These are phyloP conservation scores for Cordia subcordata DNA, from an alignment of 257 asterid genomes.

Conservation along the genomic window DNA sequence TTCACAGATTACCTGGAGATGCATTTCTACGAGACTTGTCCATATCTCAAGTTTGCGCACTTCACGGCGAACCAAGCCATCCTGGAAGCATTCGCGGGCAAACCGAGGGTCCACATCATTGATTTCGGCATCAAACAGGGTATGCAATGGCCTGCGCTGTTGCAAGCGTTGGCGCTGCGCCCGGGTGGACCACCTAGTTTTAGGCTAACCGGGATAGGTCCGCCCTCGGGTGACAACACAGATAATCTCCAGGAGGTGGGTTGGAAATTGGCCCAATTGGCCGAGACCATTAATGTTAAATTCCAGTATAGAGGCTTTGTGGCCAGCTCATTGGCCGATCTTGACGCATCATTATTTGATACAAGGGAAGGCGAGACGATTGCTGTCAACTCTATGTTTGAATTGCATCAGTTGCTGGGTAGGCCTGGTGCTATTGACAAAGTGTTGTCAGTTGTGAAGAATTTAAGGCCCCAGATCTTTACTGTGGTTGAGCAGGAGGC, in stretches of 20 bases:
- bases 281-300: slow-evolving; percentile 1
- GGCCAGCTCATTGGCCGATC: slow-evolving; percentile 1
- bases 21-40: slow-evolving; percentile 43
- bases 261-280: slow-evolving; percentile 5
- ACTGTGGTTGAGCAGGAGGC: slow-evolving; percentile 14
- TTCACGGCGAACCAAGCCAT: slow-evolving; percentile 49
- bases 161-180: slow-evolving; percentile 46
- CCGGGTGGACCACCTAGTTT: slow-evolving; percentile 30
- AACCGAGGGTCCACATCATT: slow-evolving; percentile 33
- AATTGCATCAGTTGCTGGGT: slow-evolving; percentile 9
- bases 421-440: not conserved
- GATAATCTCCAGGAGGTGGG: not conserved
- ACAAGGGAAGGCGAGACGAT: slow-evolving; percentile 2
- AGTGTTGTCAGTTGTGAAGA: slow-evolving; percentile 1
- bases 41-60: slow-evolving; percentile 38
- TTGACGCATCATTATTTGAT: slow-evolving; percentile 3
- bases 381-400: slow-evolving; percentile 16
- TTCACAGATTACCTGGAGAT: slow-evolving; percentile 1
- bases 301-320: slow-evolving; percentile 6
- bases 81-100: slow-evolving; percentile 40
- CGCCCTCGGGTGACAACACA: slow-evolving; percentile 6
- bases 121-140: slow-evolving; percentile 59
- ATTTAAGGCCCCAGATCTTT: slow-evolving; percentile 5
- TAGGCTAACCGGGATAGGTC: slow-evolving; percentile 38
- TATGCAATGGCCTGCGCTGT: slow-evolving; percentile 58